phyloP scores from a whole-genome alignment of 2,329 filamentous ascomycete species.

The Trichoderma sp. region DNA sequence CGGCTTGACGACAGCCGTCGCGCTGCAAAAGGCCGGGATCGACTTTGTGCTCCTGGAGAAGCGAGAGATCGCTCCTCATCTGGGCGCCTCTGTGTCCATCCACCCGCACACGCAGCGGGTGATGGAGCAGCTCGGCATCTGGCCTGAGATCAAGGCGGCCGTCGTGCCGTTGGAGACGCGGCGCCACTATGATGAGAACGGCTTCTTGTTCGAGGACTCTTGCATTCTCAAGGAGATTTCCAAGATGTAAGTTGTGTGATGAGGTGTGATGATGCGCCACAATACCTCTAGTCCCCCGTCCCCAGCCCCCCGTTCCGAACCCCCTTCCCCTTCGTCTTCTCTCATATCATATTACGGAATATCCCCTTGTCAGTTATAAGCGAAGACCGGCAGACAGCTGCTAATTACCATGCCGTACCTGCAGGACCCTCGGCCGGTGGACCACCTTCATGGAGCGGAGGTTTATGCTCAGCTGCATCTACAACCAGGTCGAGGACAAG shows the following conservation, averaged over 20 bases:
- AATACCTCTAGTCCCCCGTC: background rate
- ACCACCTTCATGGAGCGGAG: constrained; percentile 18
- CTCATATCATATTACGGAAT: background rate
- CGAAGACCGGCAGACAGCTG: background rate
- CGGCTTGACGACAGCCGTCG: constrained; percentile 37
- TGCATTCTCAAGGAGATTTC: constrained; percentile 11
- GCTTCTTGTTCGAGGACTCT: constrained; percentile 13
- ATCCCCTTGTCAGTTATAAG: background rate
- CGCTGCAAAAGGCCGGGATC: constrained; percentile 37
- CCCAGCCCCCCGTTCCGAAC: background rate
- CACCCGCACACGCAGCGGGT: constrained; percentile 36
- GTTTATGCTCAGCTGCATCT: constrained; percentile 20
- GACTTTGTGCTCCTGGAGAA: constrained; percentile 39
- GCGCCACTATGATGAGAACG: constrained; percentile 16
- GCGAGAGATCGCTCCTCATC: constrained; percentile 35
- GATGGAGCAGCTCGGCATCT: constrained; percentile 40
- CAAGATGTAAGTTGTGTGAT: constrained; percentile 13
- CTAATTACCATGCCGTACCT: background rate
- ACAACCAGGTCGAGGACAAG: constrained; percentile 18
- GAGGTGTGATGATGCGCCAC: background rate
- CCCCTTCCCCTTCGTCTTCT: background rate
- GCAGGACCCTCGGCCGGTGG: constrained; percentile 11
- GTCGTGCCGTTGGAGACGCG: constrained; percentile 6
- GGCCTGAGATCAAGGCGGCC: constrained; percentile 5
- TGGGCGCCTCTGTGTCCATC: constrained; percentile 40